Evolutionary conservation across 2,329 filamentous ascomycete genomes (phyloP), one percentile per base, ranked within the genome.

Genomic region (Epicoccum sorghinum): DNA sequence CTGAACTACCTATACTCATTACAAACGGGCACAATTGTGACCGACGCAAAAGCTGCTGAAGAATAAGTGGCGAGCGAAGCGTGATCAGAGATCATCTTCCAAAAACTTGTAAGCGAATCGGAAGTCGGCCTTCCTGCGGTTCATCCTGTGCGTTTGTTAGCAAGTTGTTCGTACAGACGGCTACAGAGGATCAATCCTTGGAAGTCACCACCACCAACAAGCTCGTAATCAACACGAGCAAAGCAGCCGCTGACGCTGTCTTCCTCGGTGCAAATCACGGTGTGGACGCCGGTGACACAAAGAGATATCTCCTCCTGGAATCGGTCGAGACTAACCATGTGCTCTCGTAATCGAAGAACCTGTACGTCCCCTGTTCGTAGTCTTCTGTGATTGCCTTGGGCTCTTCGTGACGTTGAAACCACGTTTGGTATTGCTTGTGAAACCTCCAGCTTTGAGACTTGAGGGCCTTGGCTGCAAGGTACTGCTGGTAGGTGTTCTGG

Each of bases 401-500:
- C 79, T 99, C 95, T 72, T 99, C 95, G 65, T 99, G 95, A 46
- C 95, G 85, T 77, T 99, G 95, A 71, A 99, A 99, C 95, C 95
- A 99, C 1, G 95, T 99, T 76, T 77, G 95, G 73, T 99, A 99
- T 76, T 98, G 95, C 81, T 99, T 99, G 79, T 99, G 95, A 75
- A 99, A 99, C 52, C 95, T 86, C 95, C 95, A 99, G 76, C 93
- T 97, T 77, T 99, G 95, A 63, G 93, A 90, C 79, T 99, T 99
- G 47, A 99, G 80, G n/a, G 95, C 91, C 77, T 96, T 96, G 12
- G 95, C 95, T 1, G 95, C 92, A 55, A 98, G 83, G 71, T 93
- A 97, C 74, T 99, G 95, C 74, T 98, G 93, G 66, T 96, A 93
- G 1, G 92, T 93, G 24, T 92, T 92, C 76, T 99, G 95, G 65